Evolutionary conservation across 169 alveolate genomes (phyloP), one percentile per base, ranked within the genome.

Genomic region (Plasmodium cynomolgi): DNA sequence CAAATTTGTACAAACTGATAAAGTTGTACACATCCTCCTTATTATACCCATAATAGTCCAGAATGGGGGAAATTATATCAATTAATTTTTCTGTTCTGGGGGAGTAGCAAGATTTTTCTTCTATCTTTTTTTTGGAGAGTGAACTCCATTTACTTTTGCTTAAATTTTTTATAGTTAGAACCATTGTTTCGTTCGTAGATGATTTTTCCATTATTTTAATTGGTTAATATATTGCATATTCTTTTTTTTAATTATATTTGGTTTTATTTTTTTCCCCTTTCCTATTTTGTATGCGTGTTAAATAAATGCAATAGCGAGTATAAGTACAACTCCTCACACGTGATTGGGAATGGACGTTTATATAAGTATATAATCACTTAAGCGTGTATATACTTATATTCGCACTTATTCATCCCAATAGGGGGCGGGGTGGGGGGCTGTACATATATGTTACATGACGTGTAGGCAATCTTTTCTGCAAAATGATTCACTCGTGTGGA

Each of bases 11-110:
- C 37, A 81, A 80, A 68, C 94, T 90, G 23, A 90, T 81, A 81
- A 90, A 90, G 50, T 90, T 81, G 26, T 81, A 90, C 20, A 90
- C 91, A 71, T 90, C 94, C 50, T 90, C 94, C 56, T 81, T 90
- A 44, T 90, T 90, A 81, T 90, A 90, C 33, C 94, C 94, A 90
- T 90, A 90, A 34, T 90, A 81, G 72, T 90, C 91, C 74, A 90
- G 83, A n/a, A 90, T 90, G n/a, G 94, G 94, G 33, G 90, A 90
- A n/a, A 90, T 81, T 37, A 81, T 54, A 31, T 90, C 94, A 31
- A 90, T 90, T 71, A 90, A 71, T 71, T 90, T 90, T 90, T 90
- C 94, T 37, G 91, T 81, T 81, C 94, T 79, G 15, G 94, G 94
- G n/a, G 94, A 90, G 56, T 86, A 86, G 39, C 93, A 75, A 56